A percentile compares a stretch with the other conserved stretches of the same genome.
Evolutionary conservation across 495 filamentous ascomycete species (phyloP).

Genomic region (Xylaria acuta): DNA sequence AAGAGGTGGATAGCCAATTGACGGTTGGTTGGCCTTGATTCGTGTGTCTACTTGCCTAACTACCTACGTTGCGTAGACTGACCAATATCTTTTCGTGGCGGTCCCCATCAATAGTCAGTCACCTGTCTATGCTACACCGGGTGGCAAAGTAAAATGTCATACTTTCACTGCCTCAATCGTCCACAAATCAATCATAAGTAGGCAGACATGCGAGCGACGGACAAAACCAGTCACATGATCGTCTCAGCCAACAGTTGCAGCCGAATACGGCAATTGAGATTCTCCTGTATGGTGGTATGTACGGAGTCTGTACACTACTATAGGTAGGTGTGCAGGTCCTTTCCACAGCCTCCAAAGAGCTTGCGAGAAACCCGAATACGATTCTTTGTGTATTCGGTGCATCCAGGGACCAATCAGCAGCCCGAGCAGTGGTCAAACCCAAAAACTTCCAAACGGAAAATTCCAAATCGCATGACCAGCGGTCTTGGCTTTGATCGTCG

Average conservation of each 20-base stretch:
- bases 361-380: constrained; percentile 18
- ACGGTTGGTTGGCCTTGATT: neutral
- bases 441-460: neutral
- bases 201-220: neutral
- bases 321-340: neutral
- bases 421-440: neutral
- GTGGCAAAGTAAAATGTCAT: neutral
- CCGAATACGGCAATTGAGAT: neutral
- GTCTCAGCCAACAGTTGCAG: neutral
- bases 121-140: neutral
- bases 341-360: neutral
- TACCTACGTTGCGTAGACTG: neutral
- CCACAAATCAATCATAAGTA: constrained; percentile 8
- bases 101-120: too few relatives aligned
- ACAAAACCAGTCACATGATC: neutral
- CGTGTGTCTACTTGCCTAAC: neutral
- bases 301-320: too few relatives aligned
- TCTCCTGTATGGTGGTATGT: neutral
- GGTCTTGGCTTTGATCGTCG: constrained; percentile 2
- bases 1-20: neutral
- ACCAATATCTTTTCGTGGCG: too few relatives aligned
- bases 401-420: neutral
- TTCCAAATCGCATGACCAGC: constrained; percentile 19
- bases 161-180: constrained; percentile 3
- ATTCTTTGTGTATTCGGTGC: neutral